phyloP scores from a whole-genome alignment of 257 asterid species.

The Orobanche coerulescens region DNA sequence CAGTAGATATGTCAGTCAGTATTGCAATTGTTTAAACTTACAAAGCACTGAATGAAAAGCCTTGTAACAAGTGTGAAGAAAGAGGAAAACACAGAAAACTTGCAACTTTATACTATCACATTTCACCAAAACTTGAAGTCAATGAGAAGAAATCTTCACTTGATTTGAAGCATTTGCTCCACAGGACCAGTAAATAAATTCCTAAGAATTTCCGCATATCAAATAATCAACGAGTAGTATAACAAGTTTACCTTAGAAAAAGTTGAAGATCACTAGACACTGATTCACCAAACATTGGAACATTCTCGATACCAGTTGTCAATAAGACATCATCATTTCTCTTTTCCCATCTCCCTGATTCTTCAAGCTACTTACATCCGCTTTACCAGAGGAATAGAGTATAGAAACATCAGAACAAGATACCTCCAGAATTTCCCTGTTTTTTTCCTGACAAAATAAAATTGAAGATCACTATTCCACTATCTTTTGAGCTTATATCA shows the following conservation, averaged over 20 bases:
- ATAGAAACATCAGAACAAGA: conserved; percentile 25
- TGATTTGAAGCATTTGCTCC: conserved; percentile 26
- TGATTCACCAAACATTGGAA: conserved; percentile 40
- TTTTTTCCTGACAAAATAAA: conserved; percentile 57
- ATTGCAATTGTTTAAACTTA: too few species aligned
- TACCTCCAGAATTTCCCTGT: conserved; percentile 36
- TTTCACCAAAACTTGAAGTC: too few species aligned
- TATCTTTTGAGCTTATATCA: conserved; percentile 32
- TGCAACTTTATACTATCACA: too few species aligned
- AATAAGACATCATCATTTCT: conserved; percentile 27
- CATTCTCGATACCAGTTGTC: conserved; percentile 35
- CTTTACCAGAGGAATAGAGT: conserved; percentile 30
- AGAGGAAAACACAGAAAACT: too few species aligned
- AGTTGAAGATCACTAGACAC: conserved; percentile 56
- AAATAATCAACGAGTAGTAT: conserved; percentile 30
- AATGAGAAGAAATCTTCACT: too few species aligned
- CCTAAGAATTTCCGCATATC: too few species aligned
- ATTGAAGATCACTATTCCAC: conserved; percentile 36
- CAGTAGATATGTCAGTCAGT: too few species aligned
- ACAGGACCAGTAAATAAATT: conserved; percentile 23
- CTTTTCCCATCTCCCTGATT: conserved; percentile 28
- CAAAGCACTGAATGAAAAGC: too few species aligned
- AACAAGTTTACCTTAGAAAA: conserved; percentile 35
- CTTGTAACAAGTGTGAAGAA: too few species aligned
- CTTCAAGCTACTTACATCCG: conserved; percentile 30